A percentile compares a stretch with the other conserved stretches of the same genome.
phyloP scores from a whole-genome alignment of 2,329 filamentous ascomycete species.

The Septoria linicola region DNA sequence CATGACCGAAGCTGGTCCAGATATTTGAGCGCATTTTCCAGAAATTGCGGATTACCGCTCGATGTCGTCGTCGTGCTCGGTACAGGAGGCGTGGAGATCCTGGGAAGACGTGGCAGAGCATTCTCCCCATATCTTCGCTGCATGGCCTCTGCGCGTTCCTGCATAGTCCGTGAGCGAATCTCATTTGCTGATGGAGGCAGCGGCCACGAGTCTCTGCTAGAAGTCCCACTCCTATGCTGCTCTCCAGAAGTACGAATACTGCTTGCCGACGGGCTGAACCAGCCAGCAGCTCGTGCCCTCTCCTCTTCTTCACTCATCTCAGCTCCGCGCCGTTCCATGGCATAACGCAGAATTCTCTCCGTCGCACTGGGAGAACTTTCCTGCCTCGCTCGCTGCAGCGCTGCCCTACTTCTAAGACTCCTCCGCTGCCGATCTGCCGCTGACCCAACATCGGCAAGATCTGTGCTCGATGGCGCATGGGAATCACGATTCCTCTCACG shows the following conservation, averaged over 20 bases:
- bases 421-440: conserved; percentile 33
- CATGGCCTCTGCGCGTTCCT: conserved; percentile 37
- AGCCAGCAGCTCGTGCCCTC: conserved; percentile 37
- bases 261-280: conserved; percentile 28
- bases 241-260: conserved; percentile 18
- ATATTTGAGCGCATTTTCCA: conserved; percentile 63
- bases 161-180: conserved; percentile 23
- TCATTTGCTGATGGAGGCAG: conserved; percentile 29
- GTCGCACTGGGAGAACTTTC: conserved; percentile 36
- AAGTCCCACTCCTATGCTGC: conserved; percentile 20
- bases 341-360: conserved; percentile 43
- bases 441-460: conserved; percentile 29
- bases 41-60: conserved; percentile 35
- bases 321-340: conserved; percentile 41
- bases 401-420: conserved; percentile 35
- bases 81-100: conserved; percentile 31
- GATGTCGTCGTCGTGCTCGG: conserved; percentile 20
- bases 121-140: conserved; percentile 39
- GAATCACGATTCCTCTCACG: conserved; percentile 32
- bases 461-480: conserved; percentile 29
- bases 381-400: conserved; percentile 36
- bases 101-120: conserved; percentile 33
- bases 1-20: conserved; percentile 58
- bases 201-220: conserved; percentile 28
- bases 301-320: conserved; percentile 38